phyloP scores from a whole-genome alignment of 164 flowering plant species.

The Tetrastigma voinierianum region DNA sequence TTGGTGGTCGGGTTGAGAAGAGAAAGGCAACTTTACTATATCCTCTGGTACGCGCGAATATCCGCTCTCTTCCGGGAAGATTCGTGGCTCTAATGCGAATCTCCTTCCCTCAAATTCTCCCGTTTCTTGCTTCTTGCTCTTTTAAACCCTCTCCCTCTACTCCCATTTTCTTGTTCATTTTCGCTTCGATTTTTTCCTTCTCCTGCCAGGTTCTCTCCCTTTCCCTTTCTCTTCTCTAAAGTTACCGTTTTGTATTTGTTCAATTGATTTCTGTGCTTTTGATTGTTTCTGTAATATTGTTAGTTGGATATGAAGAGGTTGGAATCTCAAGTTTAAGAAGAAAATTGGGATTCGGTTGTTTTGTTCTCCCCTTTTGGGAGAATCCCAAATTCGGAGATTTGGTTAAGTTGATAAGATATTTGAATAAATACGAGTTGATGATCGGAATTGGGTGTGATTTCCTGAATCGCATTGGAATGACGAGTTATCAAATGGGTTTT shows the following conservation, averaged over 20 bases:
- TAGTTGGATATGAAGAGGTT: not conserved
- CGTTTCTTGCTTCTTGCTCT: no score
- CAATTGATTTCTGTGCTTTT: not conserved
- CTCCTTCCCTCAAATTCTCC: no score
- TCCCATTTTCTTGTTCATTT: not conserved
- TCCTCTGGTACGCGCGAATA: no score
- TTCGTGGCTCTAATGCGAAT: no score
- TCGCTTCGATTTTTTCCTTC: not conserved
- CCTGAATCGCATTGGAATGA: not conserved
- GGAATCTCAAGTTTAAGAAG: no score
- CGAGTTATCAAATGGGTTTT: not conserved
- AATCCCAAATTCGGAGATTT: not conserved
- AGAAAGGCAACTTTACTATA: no score
- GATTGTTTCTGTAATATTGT: not conserved
- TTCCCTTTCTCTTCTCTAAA: not conserved
- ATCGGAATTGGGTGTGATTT: not conserved
- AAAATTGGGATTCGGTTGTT: not conserved
- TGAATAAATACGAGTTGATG: not conserved
- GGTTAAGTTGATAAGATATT: conserved; percentile 3
- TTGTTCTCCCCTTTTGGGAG: not conserved
- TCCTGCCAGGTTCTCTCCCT: conserved; percentile 3
- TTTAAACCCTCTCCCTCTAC: not conserved
- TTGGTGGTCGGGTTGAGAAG: no score
- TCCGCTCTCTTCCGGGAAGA: no score
- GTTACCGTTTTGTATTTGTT: not conserved